A percentile compares a stretch with the other conserved stretches of the same genome.
phyloP scores from a whole-genome alignment of 192 early-diverging fungal genomes.

The Dissophora ornata region DNA sequence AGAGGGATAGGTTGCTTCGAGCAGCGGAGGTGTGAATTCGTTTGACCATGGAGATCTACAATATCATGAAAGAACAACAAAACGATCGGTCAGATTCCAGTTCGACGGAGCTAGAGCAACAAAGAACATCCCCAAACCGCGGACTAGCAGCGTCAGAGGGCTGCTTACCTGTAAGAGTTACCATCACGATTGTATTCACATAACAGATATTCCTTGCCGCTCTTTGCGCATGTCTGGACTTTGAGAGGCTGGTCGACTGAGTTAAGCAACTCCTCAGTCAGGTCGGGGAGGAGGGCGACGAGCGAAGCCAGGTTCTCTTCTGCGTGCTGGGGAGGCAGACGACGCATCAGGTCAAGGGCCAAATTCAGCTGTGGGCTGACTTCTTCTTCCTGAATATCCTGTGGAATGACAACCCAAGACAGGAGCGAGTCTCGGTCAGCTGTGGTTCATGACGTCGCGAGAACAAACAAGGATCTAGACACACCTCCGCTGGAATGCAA shows the following conservation, averaged over 20 bases:
- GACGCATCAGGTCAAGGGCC: constrained; percentile 97
- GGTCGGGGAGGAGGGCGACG: constrained; percentile 82
- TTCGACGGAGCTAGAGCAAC: too few relatives aligned
- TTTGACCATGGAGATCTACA: constrained; percentile 96
- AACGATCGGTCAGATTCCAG: too few relatives aligned
- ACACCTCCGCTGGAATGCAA: too few relatives aligned
- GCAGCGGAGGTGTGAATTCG: constrained; percentile 88
- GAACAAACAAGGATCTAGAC: too few relatives aligned
- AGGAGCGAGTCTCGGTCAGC: too few relatives aligned
- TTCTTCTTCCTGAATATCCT: constrained; percentile 14
- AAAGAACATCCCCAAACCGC: too few relatives aligned
- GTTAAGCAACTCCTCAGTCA: constrained; percentile 91
- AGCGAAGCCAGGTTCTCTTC: constrained; percentile 89
- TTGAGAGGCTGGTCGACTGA: constrained; percentile 94
- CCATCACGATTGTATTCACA: constrained; percentile 99
- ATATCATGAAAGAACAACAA: too few relatives aligned
- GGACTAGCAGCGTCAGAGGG: too few relatives aligned
- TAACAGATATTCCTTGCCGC: constrained; percentile 85
- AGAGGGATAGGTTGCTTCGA: constrained; percentile 84
- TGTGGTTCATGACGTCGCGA: too few relatives aligned
- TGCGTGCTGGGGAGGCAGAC: constrained; percentile 92
- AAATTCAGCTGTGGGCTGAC: constrained; percentile 76
- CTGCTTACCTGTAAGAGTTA: constrained; percentile 91
- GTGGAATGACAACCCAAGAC: neutral
- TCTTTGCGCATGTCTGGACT: constrained; percentile 71